Base-by-base conservation (phyloP, 2,329 filamentous ascomycete genomes). In the Phaeophleospora eucalypticola region DNA sequence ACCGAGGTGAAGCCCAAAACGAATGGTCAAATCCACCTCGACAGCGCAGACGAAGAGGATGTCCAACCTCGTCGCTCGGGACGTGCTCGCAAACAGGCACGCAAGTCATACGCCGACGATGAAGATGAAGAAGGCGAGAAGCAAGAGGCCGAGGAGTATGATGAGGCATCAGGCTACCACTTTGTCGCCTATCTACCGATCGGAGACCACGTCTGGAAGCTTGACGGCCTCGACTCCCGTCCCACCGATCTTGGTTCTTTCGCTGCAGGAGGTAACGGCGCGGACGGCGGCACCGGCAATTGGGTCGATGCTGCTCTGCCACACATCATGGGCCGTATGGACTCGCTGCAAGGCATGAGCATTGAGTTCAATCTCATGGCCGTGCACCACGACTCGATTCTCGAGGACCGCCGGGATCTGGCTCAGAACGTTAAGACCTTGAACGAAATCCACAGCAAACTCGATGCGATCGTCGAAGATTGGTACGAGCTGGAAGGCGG, bases 121-220 rank as follows among this genome's bases (percentile, higher is more conserved):
- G 45, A 54, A 65, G 34, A 73, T 33, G 68, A 71, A 27, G 68
- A 67, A 27, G 72, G 73, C 39, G 70, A 68, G 10, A 66, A 68
- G n/a, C 65, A 68, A 3, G 71, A 77, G 12, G 72, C 73, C 39
- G 70, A 68, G 10, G 66, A 68, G n/a, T 65, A 68, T 3, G 71
- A 77, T 4, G 69, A 75, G 0, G 79, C 87, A n/a, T 76, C 79
- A 10, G 83, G 80, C 0, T 93, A 85, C 62, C 91, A 97, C 63
- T 97, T 93, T 66, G 85, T 95, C 53, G 90, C 89, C 4, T 95
- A 91, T 62, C 82, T 96, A 21, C 87, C 88, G 2, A 78, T 82
- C 12, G 75, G 78, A n/a, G 83, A 80, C 2, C 73, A 80, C 46
- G 79, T 95, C 12, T 96, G 89, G 89, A 87, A 90, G 64, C 80